These are phyloP conservation scores for Luffa acutangula DNA, from an alignment of 306 rosid genomes.

Conservation along the genomic window DNA sequence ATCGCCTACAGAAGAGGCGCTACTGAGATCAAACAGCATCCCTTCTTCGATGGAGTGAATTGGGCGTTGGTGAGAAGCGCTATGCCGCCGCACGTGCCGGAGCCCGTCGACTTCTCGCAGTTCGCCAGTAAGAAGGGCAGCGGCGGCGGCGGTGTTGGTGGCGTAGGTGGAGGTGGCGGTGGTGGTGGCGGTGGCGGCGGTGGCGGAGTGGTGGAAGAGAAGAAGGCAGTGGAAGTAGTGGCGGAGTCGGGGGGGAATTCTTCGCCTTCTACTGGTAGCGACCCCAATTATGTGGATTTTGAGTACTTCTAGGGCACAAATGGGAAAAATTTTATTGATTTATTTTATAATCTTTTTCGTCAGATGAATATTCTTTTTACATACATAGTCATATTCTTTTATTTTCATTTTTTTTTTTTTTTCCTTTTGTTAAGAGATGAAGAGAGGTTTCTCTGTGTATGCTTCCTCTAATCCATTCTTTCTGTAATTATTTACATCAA, in stretches of 20 bases:
- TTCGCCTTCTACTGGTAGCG: neutral
- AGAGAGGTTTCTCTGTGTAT: neutral
- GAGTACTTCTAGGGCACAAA: slow-evolving; percentile 38
- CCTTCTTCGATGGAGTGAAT: slow-evolving; percentile 13
- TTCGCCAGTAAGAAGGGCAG: slow-evolving; percentile 18
- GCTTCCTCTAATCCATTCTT: neutral
- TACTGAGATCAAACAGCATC: slow-evolving; percentile 13
- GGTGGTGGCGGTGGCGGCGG: slow-evolving; percentile 5
- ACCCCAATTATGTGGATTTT: slow-evolving; percentile 23
- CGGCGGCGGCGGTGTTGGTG: neutral
- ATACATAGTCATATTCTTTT: neutral
- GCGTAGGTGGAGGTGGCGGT: slow-evolving; percentile 24
- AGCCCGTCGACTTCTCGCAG: slow-evolving; percentile 4
- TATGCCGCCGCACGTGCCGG: slow-evolving; percentile 14
- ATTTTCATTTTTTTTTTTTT: neutral
- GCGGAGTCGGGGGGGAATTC: slow-evolving; percentile 5
- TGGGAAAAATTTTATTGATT: neutral
- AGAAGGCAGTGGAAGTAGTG: slow-evolving; percentile 19
- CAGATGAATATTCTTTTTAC: neutral
- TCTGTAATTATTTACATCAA: neutral
- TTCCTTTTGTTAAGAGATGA: neutral
- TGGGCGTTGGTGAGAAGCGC: slow-evolving; percentile 11
- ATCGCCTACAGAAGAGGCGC: slow-evolving; percentile 7
- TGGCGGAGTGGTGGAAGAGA: slow-evolving; percentile 9
- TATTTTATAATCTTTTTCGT: neutral